Percentiles rank a stretch among this genome's conserved stretches.
Conservation (phyloP, 2,329 filamentous ascomycete species). For the Aureobasidium melanogenum region DNA sequence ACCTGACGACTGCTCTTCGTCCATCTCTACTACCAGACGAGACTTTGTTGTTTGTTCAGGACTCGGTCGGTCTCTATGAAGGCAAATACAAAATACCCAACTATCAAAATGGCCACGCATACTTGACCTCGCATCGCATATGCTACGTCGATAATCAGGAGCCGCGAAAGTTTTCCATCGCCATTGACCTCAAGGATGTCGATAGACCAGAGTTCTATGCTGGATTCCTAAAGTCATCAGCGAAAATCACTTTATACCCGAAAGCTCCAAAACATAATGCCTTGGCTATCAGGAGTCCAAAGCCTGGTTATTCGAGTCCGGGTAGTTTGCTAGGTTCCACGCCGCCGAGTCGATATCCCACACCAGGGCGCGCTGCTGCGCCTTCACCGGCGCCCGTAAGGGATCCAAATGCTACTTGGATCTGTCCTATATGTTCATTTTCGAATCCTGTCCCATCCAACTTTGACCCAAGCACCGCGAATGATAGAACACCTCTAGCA, state of each 20-base stretch:
- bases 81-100: slow-evolving; percentile 93
- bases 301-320: slow-evolving; percentile 38
- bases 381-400: slow-evolving; percentile 40
- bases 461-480: slow-evolving; percentile 79
- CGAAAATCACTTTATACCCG: slow-evolving; percentile 82
- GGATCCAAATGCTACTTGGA: slow-evolving; percentile 67
- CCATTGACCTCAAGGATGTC: slow-evolving; percentile 81
- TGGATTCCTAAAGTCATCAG: slow-evolving; percentile 87
- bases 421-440: slow-evolving; percentile 92
- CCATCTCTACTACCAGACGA: slow-evolving; percentile 89
- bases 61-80: slow-evolving; percentile 95
- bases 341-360: slow-evolving; percentile 33
- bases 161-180: slow-evolving; percentile 74
- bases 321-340: slow-evolving; percentile 42
- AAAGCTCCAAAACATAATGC: slow-evolving; percentile 64
- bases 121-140: slow-evolving; percentile 87
- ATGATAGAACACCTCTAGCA: slow-evolving; percentile 67
- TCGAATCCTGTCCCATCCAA: slow-evolving; percentile 89
- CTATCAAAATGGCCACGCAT: slow-evolving; percentile 92
- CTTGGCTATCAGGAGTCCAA: slow-evolving; percentile 46
- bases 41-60: slow-evolving; percentile 90
- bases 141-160: slow-evolving; percentile 91
- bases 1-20: slow-evolving; percentile 92
- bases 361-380: slow-evolving; percentile 28
- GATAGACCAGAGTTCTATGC: slow-evolving; percentile 87